Conservation (phyloP, 345 rosid genomes). For the Lepidium sativum region DNA sequence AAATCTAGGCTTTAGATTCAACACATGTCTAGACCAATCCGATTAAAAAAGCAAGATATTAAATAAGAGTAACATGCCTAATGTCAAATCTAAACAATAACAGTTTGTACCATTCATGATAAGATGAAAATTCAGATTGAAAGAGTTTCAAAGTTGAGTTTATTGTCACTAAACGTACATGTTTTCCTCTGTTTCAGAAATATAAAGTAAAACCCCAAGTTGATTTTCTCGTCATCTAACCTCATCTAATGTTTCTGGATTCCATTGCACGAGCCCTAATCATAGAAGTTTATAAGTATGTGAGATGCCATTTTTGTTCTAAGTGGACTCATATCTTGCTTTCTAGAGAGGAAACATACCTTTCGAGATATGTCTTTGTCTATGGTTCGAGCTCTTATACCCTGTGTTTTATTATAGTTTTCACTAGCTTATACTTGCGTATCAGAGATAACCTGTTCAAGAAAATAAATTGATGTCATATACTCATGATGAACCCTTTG, state of each 20-base stretch:
- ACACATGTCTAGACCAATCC: no score
- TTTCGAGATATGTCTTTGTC: constrained; percentile 92
- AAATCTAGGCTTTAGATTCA: no score
- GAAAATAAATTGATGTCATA: no score
- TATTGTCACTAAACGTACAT: constrained; percentile 32
- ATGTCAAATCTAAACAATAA: no score
- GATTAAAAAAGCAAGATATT: no score
- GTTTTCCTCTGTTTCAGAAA: constrained; percentile 58
- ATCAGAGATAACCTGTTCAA: no score
- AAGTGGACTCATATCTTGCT: neutral
- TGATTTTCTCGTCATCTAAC: constrained; percentile 53
- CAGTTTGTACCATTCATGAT: no score
- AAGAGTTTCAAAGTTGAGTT: neutral
- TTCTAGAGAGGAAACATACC: constrained; percentile 30
- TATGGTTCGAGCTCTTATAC: constrained; percentile 78
- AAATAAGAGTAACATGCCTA: no score
- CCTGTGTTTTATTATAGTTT: constrained; percentile 40
- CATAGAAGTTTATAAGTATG: neutral
- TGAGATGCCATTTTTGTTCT: neutral
- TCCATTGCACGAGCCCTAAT: constrained; percentile 49
- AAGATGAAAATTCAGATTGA: neutral
- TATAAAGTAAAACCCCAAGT: constrained; percentile 49
- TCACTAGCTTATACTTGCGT: no score
- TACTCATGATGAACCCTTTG: no score
- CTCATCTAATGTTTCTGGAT: constrained; percentile 46